phyloP scores from a whole-genome alignment of 1,284 basidiomycete species.

The Rhodofomes roseus region DNA sequence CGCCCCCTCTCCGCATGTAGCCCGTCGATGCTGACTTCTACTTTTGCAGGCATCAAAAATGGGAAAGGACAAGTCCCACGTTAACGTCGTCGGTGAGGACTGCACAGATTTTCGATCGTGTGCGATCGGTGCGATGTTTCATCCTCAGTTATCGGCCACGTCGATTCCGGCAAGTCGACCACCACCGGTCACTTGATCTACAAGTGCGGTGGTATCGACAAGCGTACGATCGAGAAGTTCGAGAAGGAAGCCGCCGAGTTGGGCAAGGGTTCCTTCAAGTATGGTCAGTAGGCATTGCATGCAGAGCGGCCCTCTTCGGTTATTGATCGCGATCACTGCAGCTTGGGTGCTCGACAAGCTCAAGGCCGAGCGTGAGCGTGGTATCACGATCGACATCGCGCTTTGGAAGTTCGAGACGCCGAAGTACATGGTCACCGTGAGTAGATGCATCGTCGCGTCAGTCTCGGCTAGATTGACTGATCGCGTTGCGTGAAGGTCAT shows the following conservation, averaged over 20 bases:
- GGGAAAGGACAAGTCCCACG: constrained; percentile 87
- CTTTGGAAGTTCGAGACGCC: constrained; percentile 99
- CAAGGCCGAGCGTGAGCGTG: constrained; percentile 99
- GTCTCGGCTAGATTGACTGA: constrained; percentile 1
- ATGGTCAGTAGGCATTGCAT: constrained; percentile 55
- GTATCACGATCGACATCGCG: constrained; percentile 99
- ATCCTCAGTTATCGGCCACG: constrained; percentile 86
- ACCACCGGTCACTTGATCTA: constrained; percentile 99
- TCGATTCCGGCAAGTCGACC: constrained; percentile 98
- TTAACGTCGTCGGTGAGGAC: constrained; percentile 87
- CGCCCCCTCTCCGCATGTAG: background rate
- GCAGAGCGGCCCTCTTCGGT: constrained; percentile 9
- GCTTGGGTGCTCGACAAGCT: constrained; percentile 99
- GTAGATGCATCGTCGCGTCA: constrained; percentile 25
- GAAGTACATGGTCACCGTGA: constrained; percentile 84
- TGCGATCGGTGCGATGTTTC: constrained; percentile 6
- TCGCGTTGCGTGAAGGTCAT: constrained; percentile 62
- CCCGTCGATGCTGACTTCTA: constrained; percentile 6
- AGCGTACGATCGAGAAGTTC: constrained; percentile 99
- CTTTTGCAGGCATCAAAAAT: constrained; percentile 46
- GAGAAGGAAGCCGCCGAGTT: constrained; percentile 99
- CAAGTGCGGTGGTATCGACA: constrained; percentile 99
- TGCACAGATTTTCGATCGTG: background rate
- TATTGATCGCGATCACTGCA: constrained; percentile 33
- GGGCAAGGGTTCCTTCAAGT: constrained; percentile 99